These are phyloP conservation scores for Paramarasmius palmivorus DNA, from an alignment of 1,284 basidiomycete species.

Conservation along the genomic window DNA sequence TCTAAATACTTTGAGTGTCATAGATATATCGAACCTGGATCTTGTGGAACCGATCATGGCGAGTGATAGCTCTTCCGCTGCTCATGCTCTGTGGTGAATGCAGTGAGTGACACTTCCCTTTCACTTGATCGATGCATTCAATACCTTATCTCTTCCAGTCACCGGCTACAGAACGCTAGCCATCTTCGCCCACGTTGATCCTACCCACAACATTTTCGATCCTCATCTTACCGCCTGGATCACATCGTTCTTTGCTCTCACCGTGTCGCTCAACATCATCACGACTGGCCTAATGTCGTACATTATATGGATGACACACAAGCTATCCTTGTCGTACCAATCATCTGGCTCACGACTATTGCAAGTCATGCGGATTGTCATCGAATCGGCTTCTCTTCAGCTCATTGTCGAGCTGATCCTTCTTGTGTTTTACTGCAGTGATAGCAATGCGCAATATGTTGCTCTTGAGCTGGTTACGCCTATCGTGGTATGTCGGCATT, in stretches of 20 bases:
- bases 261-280: conserved; percentile 7
- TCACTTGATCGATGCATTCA: not conserved
- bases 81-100: not conserved
- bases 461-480: conserved; percentile 4
- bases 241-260: conserved; percentile 5
- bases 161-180: not conserved
- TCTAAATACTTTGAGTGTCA: too few species aligned
- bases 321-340: not conserved
- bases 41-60: conserved; percentile 1
- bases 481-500: conserved; percentile 1
- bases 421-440: conserved; percentile 2
- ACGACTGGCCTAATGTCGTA: conserved; percentile 12
- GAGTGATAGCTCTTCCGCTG: not conserved
- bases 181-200: not conserved
- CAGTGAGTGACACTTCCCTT: not conserved
- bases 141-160: not conserved
- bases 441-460: conserved; percentile 9
- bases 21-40: conserved; percentile 2
- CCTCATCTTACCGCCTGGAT: conserved; percentile 7
- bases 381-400: conserved; percentile 12
- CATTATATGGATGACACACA: conserved; percentile 9
- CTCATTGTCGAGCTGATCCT: conserved; percentile 8
- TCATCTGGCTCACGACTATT: not conserved
- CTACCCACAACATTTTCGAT: conserved; percentile 3
- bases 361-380: conserved; percentile 6